phyloP scores from a whole-genome alignment of 1,284 basidiomycete species.

The Chiua sp. region DNA sequence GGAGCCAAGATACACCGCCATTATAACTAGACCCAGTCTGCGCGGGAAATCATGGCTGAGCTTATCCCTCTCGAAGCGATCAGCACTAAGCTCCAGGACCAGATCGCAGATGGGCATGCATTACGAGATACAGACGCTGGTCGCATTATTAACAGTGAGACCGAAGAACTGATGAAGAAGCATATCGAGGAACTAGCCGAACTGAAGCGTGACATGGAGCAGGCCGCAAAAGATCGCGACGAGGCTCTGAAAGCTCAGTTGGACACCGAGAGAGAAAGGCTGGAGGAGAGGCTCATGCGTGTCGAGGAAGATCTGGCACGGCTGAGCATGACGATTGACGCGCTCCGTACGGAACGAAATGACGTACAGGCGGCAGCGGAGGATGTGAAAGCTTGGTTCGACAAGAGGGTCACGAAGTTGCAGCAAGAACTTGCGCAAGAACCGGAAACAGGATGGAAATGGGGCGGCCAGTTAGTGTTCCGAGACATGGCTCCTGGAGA shows the following conservation, averaged over 20 bases:
- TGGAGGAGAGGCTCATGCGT: background rate
- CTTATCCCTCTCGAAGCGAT: background rate
- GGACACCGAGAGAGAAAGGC: background rate
- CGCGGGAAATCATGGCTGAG: background rate
- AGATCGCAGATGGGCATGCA: background rate
- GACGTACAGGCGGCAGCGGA: background rate
- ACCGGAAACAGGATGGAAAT: background rate
- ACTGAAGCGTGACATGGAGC: slow-evolving; percentile 2
- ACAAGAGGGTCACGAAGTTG: background rate
- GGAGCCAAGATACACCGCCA: slow-evolving; percentile 7
- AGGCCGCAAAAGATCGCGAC: background rate
- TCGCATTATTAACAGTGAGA: background rate
- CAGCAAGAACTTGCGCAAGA: background rate
- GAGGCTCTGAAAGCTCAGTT: background rate
- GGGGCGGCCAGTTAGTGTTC: background rate
- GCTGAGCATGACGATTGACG: slow-evolving; percentile 1
- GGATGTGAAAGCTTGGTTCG: background rate
- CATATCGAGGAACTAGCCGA: slow-evolving; percentile 2
- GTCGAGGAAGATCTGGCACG: background rate
- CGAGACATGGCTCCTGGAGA: background rate
- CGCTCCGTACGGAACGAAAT: background rate
- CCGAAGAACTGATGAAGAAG: slow-evolving; percentile 1
- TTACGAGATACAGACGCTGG: slow-evolving; percentile 2
- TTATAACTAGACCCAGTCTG: background rate
- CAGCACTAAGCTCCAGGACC: slow-evolving; percentile 9